phyloP scores from a whole-genome alignment of 2,329 filamentous ascomycete genomes.

The Hymenoscyphus fructigenus region DNA sequence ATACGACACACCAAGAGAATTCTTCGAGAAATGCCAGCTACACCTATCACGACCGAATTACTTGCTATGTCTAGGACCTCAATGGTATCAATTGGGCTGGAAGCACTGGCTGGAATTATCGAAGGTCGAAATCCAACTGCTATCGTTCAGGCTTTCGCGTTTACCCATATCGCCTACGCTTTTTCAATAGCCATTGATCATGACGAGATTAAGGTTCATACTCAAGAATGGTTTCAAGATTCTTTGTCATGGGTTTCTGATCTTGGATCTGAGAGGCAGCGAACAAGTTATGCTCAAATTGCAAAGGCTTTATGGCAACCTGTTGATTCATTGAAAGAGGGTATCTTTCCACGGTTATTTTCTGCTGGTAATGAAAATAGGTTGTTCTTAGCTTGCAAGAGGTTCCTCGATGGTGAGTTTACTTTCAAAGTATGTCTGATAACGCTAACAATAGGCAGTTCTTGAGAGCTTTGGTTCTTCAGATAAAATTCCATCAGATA shows the following conservation, averaged over 20 bases:
- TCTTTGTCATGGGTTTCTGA: conserved; percentile 22
- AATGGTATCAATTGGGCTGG: conserved; percentile 29
- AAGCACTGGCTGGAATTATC: conserved; percentile 27
- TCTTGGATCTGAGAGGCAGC: conserved; percentile 24
- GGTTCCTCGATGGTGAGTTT: conserved; percentile 29
- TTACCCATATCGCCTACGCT: conserved; percentile 32
- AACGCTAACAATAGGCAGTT: conserved; percentile 18
- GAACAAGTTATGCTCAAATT: conserved; percentile 24
- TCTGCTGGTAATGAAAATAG: conserved; percentile 13
- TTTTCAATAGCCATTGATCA: conserved; percentile 25
- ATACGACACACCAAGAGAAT: conserved; percentile 26
- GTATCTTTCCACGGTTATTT: neutral
- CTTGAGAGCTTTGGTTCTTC: conserved; percentile 22
- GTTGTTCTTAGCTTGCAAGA: conserved; percentile 20
- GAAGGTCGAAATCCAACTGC: conserved; percentile 30
- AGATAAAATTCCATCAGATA: neutral
- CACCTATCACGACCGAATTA: conserved; percentile 23
- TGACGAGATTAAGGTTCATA: conserved; percentile 23
- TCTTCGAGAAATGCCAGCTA: conserved; percentile 22
- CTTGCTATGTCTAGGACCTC: conserved; percentile 28
- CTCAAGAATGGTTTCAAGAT: conserved; percentile 28
- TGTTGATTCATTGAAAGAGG: conserved; percentile 12
- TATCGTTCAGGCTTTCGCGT: conserved; percentile 29
- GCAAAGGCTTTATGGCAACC: conserved; percentile 29
- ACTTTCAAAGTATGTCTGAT: neutral